Evolutionary conservation across 805 yeast species (phyloP), one percentile per base, ranked within the genome.

Genomic region (Priceomyces haplophilus): DNA sequence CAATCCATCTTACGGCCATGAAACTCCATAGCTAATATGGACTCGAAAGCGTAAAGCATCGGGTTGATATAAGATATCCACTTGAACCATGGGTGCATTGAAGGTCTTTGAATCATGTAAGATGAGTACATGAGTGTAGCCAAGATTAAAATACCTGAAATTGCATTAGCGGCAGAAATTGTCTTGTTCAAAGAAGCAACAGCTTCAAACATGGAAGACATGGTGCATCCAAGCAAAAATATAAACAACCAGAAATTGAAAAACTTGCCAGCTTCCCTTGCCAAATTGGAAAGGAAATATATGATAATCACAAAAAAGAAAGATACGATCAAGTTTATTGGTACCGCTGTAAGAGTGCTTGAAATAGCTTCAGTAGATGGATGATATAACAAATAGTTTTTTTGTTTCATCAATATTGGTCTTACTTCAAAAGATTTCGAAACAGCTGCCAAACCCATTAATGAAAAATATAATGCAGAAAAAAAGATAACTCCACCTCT

Each of bases 401-500:
- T 50, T 23, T 61, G 65, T 40, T 61, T 61, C 63, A 58, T 58
- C 44, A 61, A 48, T 20, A 61, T 56, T 13, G 60, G 59, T 36
- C 66, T 47, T 11, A 45, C 47, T 8, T 43, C 38, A 37, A 60
- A 60, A 2, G 61, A 46, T 15, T 59, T 54, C 11, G 64, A 49
- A 7, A 75, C 63, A 45, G 74, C 77, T 3, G 80, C 77, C 37
- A 76, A 50, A 35, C 76, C 73, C 65, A 72, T 65, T 52, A 78
- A 65, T 7, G 73, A 59, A 54, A 71, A 72, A 58, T 78, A 80
- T 48, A 84, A 65, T 8, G 80, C 64, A 17, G 80, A 68, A 51
- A 81, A 83, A 62, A 79, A 83, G 3, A 83, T 51, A 20, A 75
- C 67, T 53, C 87, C 86, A 45, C 85, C 82, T 49, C 88, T 70